Base-by-base conservation (phyloP, 306 rosid species). In the Corylus avellana region DNA sequence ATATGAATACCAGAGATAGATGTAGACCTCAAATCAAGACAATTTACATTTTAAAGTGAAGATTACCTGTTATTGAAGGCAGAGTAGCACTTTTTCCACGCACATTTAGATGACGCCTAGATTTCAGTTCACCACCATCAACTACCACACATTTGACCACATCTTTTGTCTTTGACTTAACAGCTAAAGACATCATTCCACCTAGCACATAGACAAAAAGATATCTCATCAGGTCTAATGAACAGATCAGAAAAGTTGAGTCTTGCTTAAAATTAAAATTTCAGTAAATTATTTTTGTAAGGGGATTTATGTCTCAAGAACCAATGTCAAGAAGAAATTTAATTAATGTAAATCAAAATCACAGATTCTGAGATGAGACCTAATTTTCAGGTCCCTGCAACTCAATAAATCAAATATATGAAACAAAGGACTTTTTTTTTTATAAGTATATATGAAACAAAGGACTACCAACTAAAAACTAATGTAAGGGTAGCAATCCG, bases 71-170 rank as follows among this genome's bases (percentile, higher is more conserved):
- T 83, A 95, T 91, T 48, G 98, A 95, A 91, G 98, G 98, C 73
- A 95, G 91, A 32, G 87, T 91, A 9, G 98, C 98, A 90, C 98
- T 95, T 84, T 92, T 95, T 63, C 98, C 98, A 8, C 97, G 98
- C 48, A 95, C 98, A 88, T 95, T 95, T 64, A 95, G 86, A 82
- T 95, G 98, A 51, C 96, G 98, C 86, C 98, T 91, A 44, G 98
- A 95, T 87, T 95, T 91, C 68, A 95, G 83, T 77, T 95, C 98
- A 56, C 98, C 98, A 0, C 98, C 98, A 82, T 95, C 98, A 78
- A 92, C 85, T 64, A 92, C 97, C 56, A 84, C 84, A 85, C 98
- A 95, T 78, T 86, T 95, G 44, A 95, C 98, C 83, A 84, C 1
- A 70, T 91, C 95, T 22, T 75, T 70, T 66, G 89, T 87, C 94